Evolutionary conservation across 202 grass and related monocot genomes (phyloP).

Genomic region (Setaria italica): DNA sequence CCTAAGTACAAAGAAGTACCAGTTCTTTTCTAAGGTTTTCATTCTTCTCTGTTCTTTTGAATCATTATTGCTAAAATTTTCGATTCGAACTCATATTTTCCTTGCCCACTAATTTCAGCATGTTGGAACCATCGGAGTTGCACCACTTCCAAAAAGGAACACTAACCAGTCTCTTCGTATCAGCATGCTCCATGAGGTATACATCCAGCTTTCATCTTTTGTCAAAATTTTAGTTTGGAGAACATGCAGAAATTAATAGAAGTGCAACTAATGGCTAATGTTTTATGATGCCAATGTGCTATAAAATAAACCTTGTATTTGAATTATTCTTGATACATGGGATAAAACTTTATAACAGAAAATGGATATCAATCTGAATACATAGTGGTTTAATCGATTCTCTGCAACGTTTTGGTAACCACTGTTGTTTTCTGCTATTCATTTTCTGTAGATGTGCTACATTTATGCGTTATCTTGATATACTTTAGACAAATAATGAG

Average conservation of each 20-base stretch:
- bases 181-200: constrained; percentile 96
- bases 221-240: not conserved
- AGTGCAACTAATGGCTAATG: not conserved
- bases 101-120: constrained; percentile 63
- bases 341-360: not conserved
- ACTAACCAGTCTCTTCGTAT: constrained; percentile 85
- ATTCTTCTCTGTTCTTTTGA: constrained; percentile 44
- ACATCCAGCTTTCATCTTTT: not conserved
- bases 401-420: not conserved
- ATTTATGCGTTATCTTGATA: constrained; percentile 3
- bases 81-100: constrained; percentile 23
- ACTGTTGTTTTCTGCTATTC: not conserved
- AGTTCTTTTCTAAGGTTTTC: constrained; percentile 93
- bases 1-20: constrained; percentile 89
- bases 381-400: not conserved
- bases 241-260: not conserved
- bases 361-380: not conserved
- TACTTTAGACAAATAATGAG: not conserved
- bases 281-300: constrained; percentile 6
- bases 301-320: constrained; percentile 25
- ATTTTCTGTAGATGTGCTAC: constrained; percentile 11
- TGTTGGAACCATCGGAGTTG: constrained; percentile 72
- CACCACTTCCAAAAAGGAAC: constrained; percentile 84
- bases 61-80: constrained; percentile 23
- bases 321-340: constrained; percentile 27